Base-by-base conservation (phyloP, 2,329 filamentous ascomycete genomes). In the Fusarium humuli region DNA sequence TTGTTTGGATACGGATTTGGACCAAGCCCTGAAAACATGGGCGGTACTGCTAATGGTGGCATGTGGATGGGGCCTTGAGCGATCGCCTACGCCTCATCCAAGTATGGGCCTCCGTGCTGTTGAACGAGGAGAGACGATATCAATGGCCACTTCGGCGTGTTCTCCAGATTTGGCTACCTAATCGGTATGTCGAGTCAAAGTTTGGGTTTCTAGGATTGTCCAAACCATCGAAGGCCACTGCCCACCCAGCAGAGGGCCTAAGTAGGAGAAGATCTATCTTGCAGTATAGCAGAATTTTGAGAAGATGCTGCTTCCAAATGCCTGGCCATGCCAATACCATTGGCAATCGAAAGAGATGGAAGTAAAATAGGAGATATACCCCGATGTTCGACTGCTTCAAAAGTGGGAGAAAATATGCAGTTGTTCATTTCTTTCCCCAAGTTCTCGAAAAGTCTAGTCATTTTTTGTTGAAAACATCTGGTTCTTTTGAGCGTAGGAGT, bases 1-100 rank as follows among this genome's bases (percentile, higher is more conserved):
- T 71, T 78, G 32, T 77, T 78, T 52, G 76, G 76, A 9, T 76
- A 77, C 20, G 75, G 76, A 6, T 77, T 77, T 59, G 76, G 76
- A 13, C 73, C 75, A n/a, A 77, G 74, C 54, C 72, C 75, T 27
- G 75, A 77, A 45, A 76, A 64, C 32, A 75, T 75, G 67, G 69
- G 66, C 34, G 72, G 73, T 23, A 70, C 69, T 22, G 63, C 62
- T 37, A 75, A 71, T 16, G 72, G 70, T 6, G 70, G 69, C 30
- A 75, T 75, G 70, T 75, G 73, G 73, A 75, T 75, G 73, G 73
- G 73, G 10, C 73, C 73, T 52, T 75, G 73, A 75, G 52, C 30
- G n/a, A 27, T 30, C 37, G 49, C 37, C 30, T 18, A 44, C 44
- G 18, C 25, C 22, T 48, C 40, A 25, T 29, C 64, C 41, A 34